Conservation (phyloP, 2,329 filamentous ascomycete species). For the Ploettnerulaceae sp. region DNA sequence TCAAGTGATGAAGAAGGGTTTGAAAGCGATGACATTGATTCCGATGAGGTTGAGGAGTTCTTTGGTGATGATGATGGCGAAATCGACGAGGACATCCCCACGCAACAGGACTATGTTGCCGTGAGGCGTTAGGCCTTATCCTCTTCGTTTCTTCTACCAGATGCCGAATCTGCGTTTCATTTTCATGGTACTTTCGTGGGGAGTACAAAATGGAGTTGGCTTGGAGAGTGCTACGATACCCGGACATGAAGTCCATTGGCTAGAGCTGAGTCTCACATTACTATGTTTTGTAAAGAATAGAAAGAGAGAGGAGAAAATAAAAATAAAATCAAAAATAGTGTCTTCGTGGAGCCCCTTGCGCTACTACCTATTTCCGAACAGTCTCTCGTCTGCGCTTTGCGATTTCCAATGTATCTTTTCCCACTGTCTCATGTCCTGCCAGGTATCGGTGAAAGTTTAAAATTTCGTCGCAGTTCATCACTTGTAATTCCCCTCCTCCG, state of each 20-base stretch:
- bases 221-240: background rate
- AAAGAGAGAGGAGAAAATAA: background rate
- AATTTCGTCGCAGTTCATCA: too few relatives aligned
- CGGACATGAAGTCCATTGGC: background rate
- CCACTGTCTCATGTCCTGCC: too few relatives aligned
- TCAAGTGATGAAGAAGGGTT: conserved; percentile 74
- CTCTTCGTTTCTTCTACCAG: background rate
- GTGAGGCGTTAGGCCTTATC: conserved; percentile 37
- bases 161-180: background rate
- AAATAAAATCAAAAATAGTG: background rate
- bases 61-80: conserved; percentile 51
- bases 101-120: conserved; percentile 54
- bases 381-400: too few relatives aligned
- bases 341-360: too few relatives aligned
- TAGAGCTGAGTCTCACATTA: background rate
- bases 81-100: conserved; percentile 48
- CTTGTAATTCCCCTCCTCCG: background rate
- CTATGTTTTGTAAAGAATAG: conserved; percentile 4
- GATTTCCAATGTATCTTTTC: background rate
- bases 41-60: conserved; percentile 66
- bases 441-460: too few relatives aligned
- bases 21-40: conserved; percentile 75
- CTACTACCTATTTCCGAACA: too few relatives aligned
- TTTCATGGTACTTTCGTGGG: background rate
- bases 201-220: background rate